Conservation (phyloP, 345 rosid genomes). For the Populus pruinosa region DNA sequence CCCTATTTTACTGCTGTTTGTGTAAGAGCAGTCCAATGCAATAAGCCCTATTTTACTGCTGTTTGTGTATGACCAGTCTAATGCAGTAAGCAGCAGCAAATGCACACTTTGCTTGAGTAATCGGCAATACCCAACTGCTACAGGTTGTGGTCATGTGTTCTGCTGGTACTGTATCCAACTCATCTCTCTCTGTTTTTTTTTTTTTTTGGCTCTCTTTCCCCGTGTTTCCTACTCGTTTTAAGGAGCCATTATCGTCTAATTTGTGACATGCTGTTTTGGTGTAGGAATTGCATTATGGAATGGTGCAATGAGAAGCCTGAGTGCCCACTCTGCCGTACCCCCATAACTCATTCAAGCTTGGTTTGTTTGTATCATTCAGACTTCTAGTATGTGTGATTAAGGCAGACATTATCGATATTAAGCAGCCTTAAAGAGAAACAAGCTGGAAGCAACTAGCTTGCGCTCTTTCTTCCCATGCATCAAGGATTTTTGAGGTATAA, state of each 20-base stretch:
- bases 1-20: not conserved
- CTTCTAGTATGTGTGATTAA: constrained; percentile 38
- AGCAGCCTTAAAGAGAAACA: not conserved
- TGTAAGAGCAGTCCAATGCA: constrained; percentile 28
- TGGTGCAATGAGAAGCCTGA: constrained; percentile 99
- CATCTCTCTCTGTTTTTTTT: not conserved
- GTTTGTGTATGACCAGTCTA: constrained; percentile 21
- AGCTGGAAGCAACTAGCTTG: not conserved
- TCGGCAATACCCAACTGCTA: constrained; percentile 81
- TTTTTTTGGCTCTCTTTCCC: not conserved
- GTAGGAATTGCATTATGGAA: constrained; percentile 93
- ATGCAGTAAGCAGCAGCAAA: constrained; percentile 41
- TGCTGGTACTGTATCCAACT: constrained; percentile 54
- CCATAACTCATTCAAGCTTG: constrained; percentile 75
- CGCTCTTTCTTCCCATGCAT: not conserved
- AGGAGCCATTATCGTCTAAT: not conserved
- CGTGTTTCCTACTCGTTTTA: not conserved
- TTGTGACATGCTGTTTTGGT: not conserved
- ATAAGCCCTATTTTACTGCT: constrained; percentile 1
- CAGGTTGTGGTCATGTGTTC: constrained; percentile 91
- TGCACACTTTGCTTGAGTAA: constrained; percentile 88
- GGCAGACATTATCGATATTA: not conserved
- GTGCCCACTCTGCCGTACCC: constrained; percentile 91
- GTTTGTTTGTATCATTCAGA: constrained; percentile 87
- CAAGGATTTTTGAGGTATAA: not conserved